Base-by-base conservation (phyloP, 352 stramenopile genomes). In the Phytophthora nicotianae region DNA sequence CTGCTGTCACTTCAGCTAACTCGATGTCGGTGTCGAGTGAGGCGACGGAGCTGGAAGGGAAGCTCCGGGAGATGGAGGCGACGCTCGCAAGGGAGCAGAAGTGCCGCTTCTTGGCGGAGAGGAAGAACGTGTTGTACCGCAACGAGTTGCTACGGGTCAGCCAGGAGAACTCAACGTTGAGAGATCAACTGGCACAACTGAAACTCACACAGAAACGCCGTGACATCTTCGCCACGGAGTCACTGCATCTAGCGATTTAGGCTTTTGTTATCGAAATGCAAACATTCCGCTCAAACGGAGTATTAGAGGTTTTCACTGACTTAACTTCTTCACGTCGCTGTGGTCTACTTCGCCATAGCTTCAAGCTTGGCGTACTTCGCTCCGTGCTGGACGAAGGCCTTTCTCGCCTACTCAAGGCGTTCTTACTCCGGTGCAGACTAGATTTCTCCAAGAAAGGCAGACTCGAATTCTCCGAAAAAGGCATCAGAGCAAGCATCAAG, bases 91-190 rank as follows among this genome's bases (percentile, higher is more conserved):
- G 79, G 35, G 83, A 92, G 47, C 79, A 81, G 24, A 91, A 90
- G 50, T 90, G 83, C 51, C 83, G 81, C 27, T 86, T 87, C 27
- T 69, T 92, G 19, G 73, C 79, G 4, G 83, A 92, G 61, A 74
- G 81, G 40, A 90, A 90, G 67, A 90, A 89, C 58, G 85, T 89
- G 27, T 17, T 92, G 23, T 92, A 92, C 27, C 81, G 83, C 57
- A 88, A 88, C 26, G 83, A 88, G 42, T 61, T 92, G 16, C 45
- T 83, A 43, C 58, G 75, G 0, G 51, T 88, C 17, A 83, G 72
- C 16, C 76, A 90, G 10, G 79, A 88, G 59, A 92, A 88, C 52
- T 37, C 73, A 13, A 50, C 65, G 40, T 60, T 92, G 17, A 72
- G 74, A 10, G 81, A 75, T 50, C 65, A 80, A 40, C 33, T 88